These are phyloP conservation scores for Phytophthora syringae DNA, from an alignment of 352 stramenopile genomes.

Conservation along the genomic window DNA sequence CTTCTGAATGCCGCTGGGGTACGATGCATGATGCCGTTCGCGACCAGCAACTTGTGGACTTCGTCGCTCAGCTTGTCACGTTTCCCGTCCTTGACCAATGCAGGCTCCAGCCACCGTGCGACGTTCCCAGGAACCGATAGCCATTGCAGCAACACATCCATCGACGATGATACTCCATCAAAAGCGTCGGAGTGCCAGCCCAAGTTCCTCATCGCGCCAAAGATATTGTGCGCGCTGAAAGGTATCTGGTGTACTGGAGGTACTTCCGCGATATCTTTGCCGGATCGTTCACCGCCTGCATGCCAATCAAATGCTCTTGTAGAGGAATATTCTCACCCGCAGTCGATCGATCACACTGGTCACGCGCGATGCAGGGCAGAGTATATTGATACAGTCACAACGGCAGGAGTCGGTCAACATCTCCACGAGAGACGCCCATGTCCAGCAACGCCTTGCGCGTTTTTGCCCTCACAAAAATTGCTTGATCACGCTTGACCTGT, in stretches of 20 bases:
- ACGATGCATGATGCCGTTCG: constrained; percentile 10
- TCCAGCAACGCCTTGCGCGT: constrained; percentile 43
- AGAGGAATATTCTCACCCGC: constrained; percentile 13
- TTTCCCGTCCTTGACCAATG: background rate
- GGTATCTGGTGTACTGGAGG: constrained; percentile 13
- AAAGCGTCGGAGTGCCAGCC: constrained; percentile 25
- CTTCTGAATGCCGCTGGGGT: background rate
- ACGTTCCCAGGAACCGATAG: constrained; percentile 26
- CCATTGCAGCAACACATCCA: constrained; percentile 33
- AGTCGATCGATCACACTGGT: background rate
- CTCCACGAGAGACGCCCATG: constrained; percentile 28
- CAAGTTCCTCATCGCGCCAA: constrained; percentile 3
- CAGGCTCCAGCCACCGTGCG: constrained; percentile 19
- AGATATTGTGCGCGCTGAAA: constrained; percentile 8
- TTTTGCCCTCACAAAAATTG: constrained; percentile 39
- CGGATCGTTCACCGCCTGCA: background rate
- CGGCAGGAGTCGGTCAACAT: constrained; percentile 43
- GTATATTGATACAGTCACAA: constrained; percentile 10
- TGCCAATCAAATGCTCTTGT: constrained; percentile 10
- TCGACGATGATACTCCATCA: constrained; percentile 12
- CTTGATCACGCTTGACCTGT: constrained; percentile 40
- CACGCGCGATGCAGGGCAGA: background rate
- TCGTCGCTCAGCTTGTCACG: constrained; percentile 3
- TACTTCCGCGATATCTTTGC: constrained; percentile 14
- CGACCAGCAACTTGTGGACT: constrained; percentile 4